phyloP scores from a whole-genome alignment of 2,329 filamentous ascomycete species.

The Thyridium curvatum region DNA sequence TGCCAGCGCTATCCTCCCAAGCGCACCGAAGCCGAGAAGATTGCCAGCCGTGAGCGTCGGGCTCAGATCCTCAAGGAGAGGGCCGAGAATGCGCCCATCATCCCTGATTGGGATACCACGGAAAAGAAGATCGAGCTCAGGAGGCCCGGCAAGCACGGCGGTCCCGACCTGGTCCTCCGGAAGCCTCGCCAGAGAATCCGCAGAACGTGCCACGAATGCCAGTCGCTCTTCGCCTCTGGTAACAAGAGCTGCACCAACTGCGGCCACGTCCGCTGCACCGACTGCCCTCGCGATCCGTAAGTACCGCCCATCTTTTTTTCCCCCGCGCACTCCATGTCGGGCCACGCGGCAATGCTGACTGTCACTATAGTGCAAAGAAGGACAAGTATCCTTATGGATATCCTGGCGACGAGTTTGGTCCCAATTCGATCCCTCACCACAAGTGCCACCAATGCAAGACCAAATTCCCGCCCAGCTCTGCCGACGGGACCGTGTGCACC shows the following conservation, averaged over 20 bases:
- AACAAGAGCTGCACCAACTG: constrained; percentile 63
- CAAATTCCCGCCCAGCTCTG: constrained; percentile 44
- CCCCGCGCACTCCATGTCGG: too few relatives aligned
- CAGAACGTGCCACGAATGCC: constrained; percentile 71
- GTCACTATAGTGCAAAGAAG: constrained; percentile 49
- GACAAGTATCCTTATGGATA: constrained; percentile 66
- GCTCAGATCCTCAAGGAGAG: constrained; percentile 46
- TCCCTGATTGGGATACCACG: constrained; percentile 41
- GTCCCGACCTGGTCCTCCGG: constrained; percentile 66
- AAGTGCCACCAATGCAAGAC: constrained; percentile 58
- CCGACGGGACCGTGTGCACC: constrained; percentile 48
- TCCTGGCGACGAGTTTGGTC: constrained; percentile 56
- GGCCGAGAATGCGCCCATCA: constrained; percentile 48
- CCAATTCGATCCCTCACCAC: constrained; percentile 44
- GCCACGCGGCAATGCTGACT: constrained; percentile 6
- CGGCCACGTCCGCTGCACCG: constrained; percentile 68
- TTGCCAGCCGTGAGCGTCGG: constrained; percentile 44
- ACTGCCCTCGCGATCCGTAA: constrained; percentile 75
- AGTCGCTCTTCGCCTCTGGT: constrained; percentile 51
- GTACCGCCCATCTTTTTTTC: constrained; percentile 26
- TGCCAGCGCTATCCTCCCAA: constrained; percentile 70
- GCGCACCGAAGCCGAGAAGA: constrained; percentile 49
- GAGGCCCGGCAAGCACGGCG: constrained; percentile 58
- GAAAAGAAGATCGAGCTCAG: constrained; percentile 49
- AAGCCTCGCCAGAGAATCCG: constrained; percentile 67